Evolutionary conservation across 768 basidiomycete species (phyloP).

Genomic region (Lentinus brumalis): DNA sequence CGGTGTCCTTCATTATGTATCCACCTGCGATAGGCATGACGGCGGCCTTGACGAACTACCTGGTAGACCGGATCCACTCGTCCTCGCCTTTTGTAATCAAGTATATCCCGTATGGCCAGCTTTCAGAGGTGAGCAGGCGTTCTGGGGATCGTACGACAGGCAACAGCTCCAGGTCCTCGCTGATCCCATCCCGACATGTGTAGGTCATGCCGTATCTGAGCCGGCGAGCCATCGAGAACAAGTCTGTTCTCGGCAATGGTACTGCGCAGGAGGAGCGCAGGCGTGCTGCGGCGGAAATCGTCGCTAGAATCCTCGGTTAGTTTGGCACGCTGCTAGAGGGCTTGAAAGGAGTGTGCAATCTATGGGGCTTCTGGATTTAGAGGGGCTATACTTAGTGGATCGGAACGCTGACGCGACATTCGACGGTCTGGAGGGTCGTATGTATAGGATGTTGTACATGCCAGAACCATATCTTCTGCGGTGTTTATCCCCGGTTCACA

Average conservation of each 20-base stretch:
- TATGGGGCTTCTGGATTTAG: neutral
- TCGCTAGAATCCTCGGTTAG: constrained; percentile 39
- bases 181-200: too few species aligned
- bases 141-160: neutral
- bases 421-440: too few species aligned
- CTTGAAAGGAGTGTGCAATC: neutral
- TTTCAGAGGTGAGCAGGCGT: constrained; percentile 53
- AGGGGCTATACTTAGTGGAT: too few species aligned
- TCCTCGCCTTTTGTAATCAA: constrained; percentile 78
- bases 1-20: neutral
- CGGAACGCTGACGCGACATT: too few species aligned
- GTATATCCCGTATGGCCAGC: constrained; percentile 77
- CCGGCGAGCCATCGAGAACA: constrained; percentile 91
- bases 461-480: too few species aligned
- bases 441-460: too few species aligned
- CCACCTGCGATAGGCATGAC: constrained; percentile 66
- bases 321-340: neutral
- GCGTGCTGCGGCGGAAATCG: constrained; percentile 56
- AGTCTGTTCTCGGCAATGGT: constrained; percentile 76
- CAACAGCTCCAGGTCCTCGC: neutral
- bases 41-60: constrained; percentile 73
- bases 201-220: constrained; percentile 90
- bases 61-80: constrained; percentile 55
- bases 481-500: too few species aligned
- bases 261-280: constrained; percentile 64